These are phyloP conservation scores for Moniliella sp. DNA, from an alignment of 1,284 basidiomycete species.

Conservation along the genomic window DNA sequence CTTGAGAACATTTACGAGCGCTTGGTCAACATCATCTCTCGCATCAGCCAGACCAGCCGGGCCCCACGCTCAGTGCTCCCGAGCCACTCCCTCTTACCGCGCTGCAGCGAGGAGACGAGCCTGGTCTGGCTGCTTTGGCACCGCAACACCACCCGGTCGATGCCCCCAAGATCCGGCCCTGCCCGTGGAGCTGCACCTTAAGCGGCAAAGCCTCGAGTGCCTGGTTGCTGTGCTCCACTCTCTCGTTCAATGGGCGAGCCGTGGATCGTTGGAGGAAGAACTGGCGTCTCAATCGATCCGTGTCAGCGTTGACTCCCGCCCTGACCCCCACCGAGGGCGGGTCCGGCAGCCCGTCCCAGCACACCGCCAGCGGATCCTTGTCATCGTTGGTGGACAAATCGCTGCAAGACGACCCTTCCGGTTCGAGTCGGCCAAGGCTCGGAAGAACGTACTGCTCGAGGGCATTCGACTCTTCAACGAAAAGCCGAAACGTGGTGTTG, in stretches of 20 bases:
- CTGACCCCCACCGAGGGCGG: too few relatives aligned
- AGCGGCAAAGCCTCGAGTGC: slow-evolving; percentile 29
- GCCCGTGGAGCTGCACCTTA: slow-evolving; percentile 23
- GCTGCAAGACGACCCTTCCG: slow-evolving; percentile 65
- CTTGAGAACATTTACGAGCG: slow-evolving; percentile 34
- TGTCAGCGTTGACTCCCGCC: too few relatives aligned
- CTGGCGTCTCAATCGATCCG: too few relatives aligned
- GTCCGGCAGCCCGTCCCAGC: too few relatives aligned
- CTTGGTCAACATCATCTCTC: slow-evolving; percentile 27
- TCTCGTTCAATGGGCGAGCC: slow-evolving; percentile 23
- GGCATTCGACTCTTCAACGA: slow-evolving; percentile 95
- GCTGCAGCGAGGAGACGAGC: not conserved
- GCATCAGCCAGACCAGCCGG: slow-evolving; percentile 17
- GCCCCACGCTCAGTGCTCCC: slow-evolving; percentile 1
- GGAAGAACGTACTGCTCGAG: slow-evolving; percentile 82
- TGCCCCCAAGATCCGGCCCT: slow-evolving; percentile 5
- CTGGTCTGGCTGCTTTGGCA: not conserved
- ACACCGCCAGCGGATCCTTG: too few relatives aligned
- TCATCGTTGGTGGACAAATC: not conserved
- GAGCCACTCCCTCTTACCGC: slow-evolving; percentile 1
- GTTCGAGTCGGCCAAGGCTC: slow-evolving; percentile 88
- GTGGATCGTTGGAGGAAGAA: too few relatives aligned
- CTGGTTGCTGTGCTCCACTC: slow-evolving; percentile 30
- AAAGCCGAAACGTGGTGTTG: slow-evolving; percentile 69
- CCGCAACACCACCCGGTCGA: too few relatives aligned